A percentile compares a stretch with the other conserved stretches of the same genome.
Evolutionary conservation across 2,329 filamentous ascomycete genomes (phyloP).

Genomic region (Bertia moriformis): DNA sequence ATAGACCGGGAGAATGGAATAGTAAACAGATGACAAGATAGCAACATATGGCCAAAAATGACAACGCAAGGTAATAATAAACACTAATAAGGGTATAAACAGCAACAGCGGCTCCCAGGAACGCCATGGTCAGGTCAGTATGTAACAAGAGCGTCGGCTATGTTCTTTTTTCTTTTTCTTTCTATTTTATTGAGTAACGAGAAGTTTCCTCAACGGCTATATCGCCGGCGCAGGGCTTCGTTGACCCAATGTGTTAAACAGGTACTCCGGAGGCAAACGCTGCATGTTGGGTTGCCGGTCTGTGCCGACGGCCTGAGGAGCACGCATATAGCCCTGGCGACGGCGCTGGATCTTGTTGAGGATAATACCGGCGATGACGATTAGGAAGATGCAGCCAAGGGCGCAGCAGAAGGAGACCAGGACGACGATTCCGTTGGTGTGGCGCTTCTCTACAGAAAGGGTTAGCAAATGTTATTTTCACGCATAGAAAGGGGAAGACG

Average conservation of each 20-base stretch:
- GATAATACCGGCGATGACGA: constrained; percentile 27
- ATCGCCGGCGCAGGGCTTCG: constrained; percentile 17
- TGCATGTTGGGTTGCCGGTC: constrained; percentile 27
- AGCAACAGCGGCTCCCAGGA: not conserved
- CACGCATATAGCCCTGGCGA: constrained; percentile 26
- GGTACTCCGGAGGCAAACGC: constrained; percentile 26
- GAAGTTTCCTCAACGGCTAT: constrained; percentile 8
- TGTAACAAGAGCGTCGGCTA: not conserved
- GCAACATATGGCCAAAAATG: no score
- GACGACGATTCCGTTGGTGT: constrained; percentile 26
- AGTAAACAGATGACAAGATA: no score
- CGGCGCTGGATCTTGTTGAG: constrained; percentile 28
- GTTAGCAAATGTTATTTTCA: not conserved
- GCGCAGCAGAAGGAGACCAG: constrained; percentile 28
- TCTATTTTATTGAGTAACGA: not conserved
- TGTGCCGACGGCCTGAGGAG: constrained; percentile 24
- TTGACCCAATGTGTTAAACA: constrained; percentile 19
- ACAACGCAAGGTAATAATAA: no score
- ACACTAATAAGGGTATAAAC: not conserved
- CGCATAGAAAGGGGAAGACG: not conserved
- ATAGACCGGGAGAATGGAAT: not conserved
- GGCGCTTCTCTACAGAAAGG: not conserved
- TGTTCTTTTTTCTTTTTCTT: not conserved
- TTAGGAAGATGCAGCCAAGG: constrained; percentile 28
- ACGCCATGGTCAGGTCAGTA: not conserved